Evolutionary conservation across 2,329 filamentous ascomycete species (phyloP), one percentile per base, ranked within the genome.

Genomic region (Fusarium brevicatenulatum): DNA sequence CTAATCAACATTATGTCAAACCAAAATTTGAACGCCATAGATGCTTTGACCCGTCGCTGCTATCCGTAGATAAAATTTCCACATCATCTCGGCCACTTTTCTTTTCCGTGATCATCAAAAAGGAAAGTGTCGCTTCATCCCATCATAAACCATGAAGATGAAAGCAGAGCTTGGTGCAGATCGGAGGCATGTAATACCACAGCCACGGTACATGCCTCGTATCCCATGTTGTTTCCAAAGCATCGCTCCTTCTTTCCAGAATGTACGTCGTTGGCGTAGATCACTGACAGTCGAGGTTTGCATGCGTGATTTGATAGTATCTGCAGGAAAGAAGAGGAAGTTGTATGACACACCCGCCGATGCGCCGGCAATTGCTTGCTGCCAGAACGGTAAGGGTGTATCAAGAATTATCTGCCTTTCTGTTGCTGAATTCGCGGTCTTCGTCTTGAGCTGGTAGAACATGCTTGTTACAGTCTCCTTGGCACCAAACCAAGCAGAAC

Each of bases 221-320:
- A 98, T 67, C 0, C 96, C 96, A 67, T 95, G 91, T 77, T 94
- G 90, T 68, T 86, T 88, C 92, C 94, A 99, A n/a, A 98, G 83
- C 21, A 90, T 87, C 64, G 84, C 87, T 1, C 91, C 90, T 67
- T 97, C 94, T 42, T 87, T 85, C 84, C 87, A 89, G 78, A 99
- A 98, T 0, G 90, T 91, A 46, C 88, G 88, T 59, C 88, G 87
- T 62, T 84, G 83, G 5, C 85, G 85, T 28, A 85, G 83, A 13
- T 86, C 85, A 37, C 87, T 88, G 47, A 94, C 85, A 9, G 95
- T 92, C 59, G 92, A 89, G 0, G 96, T 99, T 84, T 99, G 96
- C 91, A 99, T 97, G 53, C 95, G 91, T 23, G 93, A 97, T 84
- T 99, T 99, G 85, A 99, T 92, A 2, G 96, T 99, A 81, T 99